Conservation (phyloP, 169 alveolate genomes). For the Plasmodium gallinaceum region DNA sequence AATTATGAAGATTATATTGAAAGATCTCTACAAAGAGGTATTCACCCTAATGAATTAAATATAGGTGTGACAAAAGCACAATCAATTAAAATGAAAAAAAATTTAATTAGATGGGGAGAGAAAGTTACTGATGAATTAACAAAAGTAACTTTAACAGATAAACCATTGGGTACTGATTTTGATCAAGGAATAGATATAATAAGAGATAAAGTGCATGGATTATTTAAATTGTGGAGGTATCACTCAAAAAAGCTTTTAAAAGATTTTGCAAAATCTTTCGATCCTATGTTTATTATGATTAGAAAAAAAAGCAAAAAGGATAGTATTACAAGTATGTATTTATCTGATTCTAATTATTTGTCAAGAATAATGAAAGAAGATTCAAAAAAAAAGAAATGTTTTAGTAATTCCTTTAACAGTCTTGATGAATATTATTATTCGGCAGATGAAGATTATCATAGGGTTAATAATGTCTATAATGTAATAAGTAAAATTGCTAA, state of each 20-base stretch:
- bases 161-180: constrained; percentile 82
- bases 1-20: constrained; percentile 96
- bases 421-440: constrained; percentile 73
- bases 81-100: constrained; percentile 91
- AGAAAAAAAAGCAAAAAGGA: constrained; percentile 55
- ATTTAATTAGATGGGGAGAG: constrained; percentile 90
- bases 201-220: constrained; percentile 76
- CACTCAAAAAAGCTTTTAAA: constrained; percentile 76
- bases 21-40: constrained; percentile 94
- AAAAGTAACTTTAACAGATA: constrained; percentile 91
- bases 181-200: constrained; percentile 83
- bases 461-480: constrained; percentile 10
- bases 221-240: constrained; percentile 80
- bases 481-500: constrained; percentile 29
- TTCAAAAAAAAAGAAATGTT: constrained; percentile 26
- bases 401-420: constrained; percentile 48
- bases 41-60: constrained; percentile 93
- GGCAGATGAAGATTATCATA: constrained; percentile 56
- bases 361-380: constrained; percentile 32
- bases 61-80: constrained; percentile 93
- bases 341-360: constrained; percentile 46
- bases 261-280: constrained; percentile 77
- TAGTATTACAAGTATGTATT: constrained; percentile 34
- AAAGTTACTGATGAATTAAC: constrained; percentile 89
- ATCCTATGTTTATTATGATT: constrained; percentile 64